phyloP scores from a whole-genome alignment of 2,329 filamentous ascomycete species.

The Drechmeria coniospora region DNA sequence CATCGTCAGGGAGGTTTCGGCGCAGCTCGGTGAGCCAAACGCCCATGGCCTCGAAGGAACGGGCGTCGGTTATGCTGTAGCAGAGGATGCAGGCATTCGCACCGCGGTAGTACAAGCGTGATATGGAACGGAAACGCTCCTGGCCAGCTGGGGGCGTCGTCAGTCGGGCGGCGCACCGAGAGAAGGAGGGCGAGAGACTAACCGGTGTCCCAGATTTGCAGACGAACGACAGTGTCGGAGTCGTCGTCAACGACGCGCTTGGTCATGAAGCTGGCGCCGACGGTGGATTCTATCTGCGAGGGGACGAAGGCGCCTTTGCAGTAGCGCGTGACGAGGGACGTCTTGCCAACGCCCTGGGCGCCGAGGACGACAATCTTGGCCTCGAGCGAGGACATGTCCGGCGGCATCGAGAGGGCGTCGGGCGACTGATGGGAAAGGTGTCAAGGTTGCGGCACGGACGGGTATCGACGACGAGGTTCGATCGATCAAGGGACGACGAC shows the following conservation, averaged over 20 bases:
- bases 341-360: slow-evolving; percentile 67
- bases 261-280: slow-evolving; percentile 66
- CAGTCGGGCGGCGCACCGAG: slow-evolving; percentile 3
- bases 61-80: slow-evolving; percentile 80
- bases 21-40: slow-evolving; percentile 78
- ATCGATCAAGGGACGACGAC: too few species aligned
- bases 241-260: slow-evolving; percentile 72
- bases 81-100: slow-evolving; percentile 88
- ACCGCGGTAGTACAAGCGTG: slow-evolving; percentile 87
- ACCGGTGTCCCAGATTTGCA: slow-evolving; percentile 94
- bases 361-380: slow-evolving; percentile 72
- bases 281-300: slow-evolving; percentile 50
- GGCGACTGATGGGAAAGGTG: too few species aligned
- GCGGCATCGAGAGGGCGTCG: too few species aligned
- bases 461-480: too few species aligned
- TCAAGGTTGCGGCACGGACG: too few species aligned
- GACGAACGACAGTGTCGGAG: slow-evolving; percentile 70
- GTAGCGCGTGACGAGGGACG: slow-evolving; percentile 61
- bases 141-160: slow-evolving; percentile 48
- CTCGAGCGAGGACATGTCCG: slow-evolving; percentile 49
- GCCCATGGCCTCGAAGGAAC: slow-evolving; percentile 84
- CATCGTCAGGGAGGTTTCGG: slow-evolving; percentile 58
- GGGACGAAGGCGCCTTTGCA: slow-evolving; percentile 58
- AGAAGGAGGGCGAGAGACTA: slow-evolving; percentile 6
- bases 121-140: slow-evolving; percentile 89